Conservation (phyloP, 1,284 basidiomycete genomes). For the Ceratobasidium sp. region DNA sequence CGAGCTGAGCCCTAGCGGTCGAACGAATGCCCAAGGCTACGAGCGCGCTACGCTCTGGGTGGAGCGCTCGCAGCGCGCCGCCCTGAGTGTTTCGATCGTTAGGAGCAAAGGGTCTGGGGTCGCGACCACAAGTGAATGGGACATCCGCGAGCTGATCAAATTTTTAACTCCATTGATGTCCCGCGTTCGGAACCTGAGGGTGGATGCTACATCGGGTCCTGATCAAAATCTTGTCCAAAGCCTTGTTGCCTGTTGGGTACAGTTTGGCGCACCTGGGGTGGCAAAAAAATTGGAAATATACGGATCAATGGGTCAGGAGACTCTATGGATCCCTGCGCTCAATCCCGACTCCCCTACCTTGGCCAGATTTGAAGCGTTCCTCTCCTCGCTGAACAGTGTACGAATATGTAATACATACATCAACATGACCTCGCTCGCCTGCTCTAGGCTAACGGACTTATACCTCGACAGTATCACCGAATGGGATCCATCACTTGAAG, state of each 20-base stretch:
- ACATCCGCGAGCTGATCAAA: not conserved
- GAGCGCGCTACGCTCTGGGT: not conserved
- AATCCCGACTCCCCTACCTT: not conserved
- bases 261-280: not conserved
- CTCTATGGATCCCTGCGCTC: too few relatives aligned
- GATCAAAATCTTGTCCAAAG: not conserved
- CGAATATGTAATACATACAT: too few relatives aligned
- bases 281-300: not conserved
- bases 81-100: not conserved
- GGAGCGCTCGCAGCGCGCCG: not conserved
- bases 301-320: not conserved
- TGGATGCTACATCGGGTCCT: not conserved
- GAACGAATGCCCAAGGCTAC: not conserved
- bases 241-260: not conserved
- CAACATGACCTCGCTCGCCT: too few relatives aligned
- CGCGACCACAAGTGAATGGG: too few relatives aligned
- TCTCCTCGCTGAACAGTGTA: not conserved
- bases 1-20: not conserved
- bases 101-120: not conserved
- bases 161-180: not conserved
- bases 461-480: too few relatives aligned
- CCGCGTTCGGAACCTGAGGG: not conserved
- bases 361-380: not conserved
- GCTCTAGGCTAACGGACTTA: too few relatives aligned
- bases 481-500: too few relatives aligned